Conservation (phyloP, 257 asterid species). For the Nicotiana attenuata region DNA sequence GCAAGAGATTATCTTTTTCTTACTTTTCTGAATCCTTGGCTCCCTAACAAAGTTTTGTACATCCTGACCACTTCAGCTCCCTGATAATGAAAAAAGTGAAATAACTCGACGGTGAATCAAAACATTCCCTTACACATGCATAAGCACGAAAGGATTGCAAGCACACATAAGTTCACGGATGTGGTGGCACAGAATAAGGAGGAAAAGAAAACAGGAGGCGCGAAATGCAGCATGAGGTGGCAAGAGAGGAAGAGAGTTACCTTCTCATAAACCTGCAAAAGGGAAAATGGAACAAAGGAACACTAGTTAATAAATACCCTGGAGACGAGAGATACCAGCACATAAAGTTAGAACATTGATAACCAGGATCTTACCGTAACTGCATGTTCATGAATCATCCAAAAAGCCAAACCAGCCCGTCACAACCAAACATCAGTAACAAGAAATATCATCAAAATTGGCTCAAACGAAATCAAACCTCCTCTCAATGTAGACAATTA, state of each 20-base stretch:
- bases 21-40: slow-evolving; percentile 75
- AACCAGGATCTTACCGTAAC: slow-evolving; percentile 54
- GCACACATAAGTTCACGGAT: neutral
- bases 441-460: slow-evolving; percentile 3
- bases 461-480: slow-evolving; percentile 1
- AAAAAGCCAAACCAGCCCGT: slow-evolving; percentile 24
- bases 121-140: slow-evolving; percentile 6
- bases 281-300: slow-evolving; percentile 18
- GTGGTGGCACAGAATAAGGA: neutral
- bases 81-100: slow-evolving; percentile 30
- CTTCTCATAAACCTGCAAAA: slow-evolving; percentile 70
- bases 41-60: slow-evolving; percentile 77
- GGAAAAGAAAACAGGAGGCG: neutral
- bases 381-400: slow-evolving; percentile 38
- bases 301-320: slow-evolving; percentile 20
- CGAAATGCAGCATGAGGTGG: neutral
- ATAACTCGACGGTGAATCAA: slow-evolving; percentile 6
- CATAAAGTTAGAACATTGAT: slow-evolving; percentile 3
- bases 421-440: slow-evolving; percentile 17
- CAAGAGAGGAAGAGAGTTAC: slow-evolving; percentile 23
- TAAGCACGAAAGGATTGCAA: neutral
- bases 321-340: neutral
- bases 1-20: slow-evolving; percentile 5
- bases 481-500: neutral
- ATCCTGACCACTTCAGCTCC: slow-evolving; percentile 93